Base-by-base conservation (phyloP, 208 protist species). In the Entamoeba invadens region DNA sequence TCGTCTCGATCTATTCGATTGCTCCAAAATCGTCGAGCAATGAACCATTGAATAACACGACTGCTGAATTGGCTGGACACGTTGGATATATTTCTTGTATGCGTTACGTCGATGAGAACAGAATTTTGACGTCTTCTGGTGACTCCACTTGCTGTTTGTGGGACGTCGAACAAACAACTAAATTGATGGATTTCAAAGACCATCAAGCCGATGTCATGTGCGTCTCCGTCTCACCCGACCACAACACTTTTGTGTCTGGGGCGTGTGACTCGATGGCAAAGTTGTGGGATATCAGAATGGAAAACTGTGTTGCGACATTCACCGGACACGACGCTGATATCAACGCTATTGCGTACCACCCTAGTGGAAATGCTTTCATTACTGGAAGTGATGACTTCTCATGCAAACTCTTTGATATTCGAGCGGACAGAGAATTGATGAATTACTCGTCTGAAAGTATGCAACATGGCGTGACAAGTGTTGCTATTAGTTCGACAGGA, bases 151-250 rank as follows among this genome's bases (percentile, higher is more conserved):
- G 57, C 25, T 87, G 57, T 31, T 87, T 97, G 31, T 97, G 96
- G 96, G 97, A 97, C 93, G 95, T 97, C 94, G 96, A 97, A 72
- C 94, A 93, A 38, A 94, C 95, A 12, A 35, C 57, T 12, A 87
- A 87, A 87, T 42, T 87, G 12, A 87, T 87, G 57, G 57, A 87
- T 1, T 97, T 97, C 47, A 45, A 46, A n/a, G 97, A 97, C 45
- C 97, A 98, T 95, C 95, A 94, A 44, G 97, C 97, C 77, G 97
- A 98, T 95, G 97, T 97, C 44, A 98, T 97, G 97, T 87, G 57
- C 38, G 57, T 87, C 38, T 87, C 57, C 38, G 57, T 87, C 12
- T 87, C 57, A 1, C 57, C 57, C 31, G 93, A 95, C 12, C 93
- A 94, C n/a, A 97, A 98, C 92, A 95, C 94, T 57, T 98, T 98